Evolutionary conservation across 768 basidiomycete species (phyloP).

Genomic region (Naganishia onofrii): DNA sequence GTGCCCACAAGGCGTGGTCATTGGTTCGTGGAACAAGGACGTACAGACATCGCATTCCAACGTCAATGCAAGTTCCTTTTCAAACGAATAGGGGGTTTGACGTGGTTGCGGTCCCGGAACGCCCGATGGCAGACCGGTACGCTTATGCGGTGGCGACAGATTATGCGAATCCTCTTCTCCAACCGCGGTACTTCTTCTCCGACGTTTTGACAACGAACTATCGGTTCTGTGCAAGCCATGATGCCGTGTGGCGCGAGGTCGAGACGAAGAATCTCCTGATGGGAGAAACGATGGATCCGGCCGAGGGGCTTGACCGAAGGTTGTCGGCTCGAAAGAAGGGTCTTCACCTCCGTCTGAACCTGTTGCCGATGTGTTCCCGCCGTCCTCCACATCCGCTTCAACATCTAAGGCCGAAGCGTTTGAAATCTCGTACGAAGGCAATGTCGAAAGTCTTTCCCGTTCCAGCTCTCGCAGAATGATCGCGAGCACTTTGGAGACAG

Average conservation of each 20-base stretch:
- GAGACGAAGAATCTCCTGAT: conserved; percentile 2
- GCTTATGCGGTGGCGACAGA: conserved; percentile 23
- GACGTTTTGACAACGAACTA: conserved; percentile 10
- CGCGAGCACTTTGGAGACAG: conserved; percentile 42
- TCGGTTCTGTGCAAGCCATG: background rate
- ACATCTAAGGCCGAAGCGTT: conserved; percentile 8
- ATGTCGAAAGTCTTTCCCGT: background rate
- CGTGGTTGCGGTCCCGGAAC: background rate
- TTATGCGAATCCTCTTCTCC: background rate
- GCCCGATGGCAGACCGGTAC: background rate
- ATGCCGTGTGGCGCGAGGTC: conserved; percentile 8
- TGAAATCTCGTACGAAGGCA: background rate
- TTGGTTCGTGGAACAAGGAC: conserved; percentile 73
- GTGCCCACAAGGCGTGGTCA: conserved; percentile 87
- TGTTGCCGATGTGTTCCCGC: conserved; percentile 4
- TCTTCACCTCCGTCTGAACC: conserved; percentile 22
- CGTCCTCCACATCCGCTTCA: conserved; percentile 24
- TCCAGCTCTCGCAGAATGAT: conserved; percentile 43
- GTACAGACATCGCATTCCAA: conserved; percentile 91
- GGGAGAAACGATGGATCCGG: conserved; percentile 5
- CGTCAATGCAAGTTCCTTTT: conserved; percentile 58
- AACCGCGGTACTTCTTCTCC: conserved; percentile 15
- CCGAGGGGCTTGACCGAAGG: background rate
- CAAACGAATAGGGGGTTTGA: conserved; percentile 37
- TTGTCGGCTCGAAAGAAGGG: conserved; percentile 1